Conservation (phyloP, 495 filamentous ascomycete species). For the Trichoderma parareesei region DNA sequence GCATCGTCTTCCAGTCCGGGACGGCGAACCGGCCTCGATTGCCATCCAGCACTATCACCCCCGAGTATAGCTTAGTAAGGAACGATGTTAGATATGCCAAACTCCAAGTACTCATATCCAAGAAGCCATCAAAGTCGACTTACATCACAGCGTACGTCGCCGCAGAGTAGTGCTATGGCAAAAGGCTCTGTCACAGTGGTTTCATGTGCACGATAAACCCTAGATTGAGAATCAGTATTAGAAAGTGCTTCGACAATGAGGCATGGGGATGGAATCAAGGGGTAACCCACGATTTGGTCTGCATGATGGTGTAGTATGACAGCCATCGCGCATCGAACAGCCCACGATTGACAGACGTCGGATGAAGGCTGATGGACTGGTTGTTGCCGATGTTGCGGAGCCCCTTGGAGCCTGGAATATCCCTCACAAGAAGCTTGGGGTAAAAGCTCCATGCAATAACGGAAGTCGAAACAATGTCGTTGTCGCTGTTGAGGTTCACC, state of each 20-base stretch:
- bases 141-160: conserved; percentile 75
- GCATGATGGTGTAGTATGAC: conserved; percentile 95
- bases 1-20: conserved; percentile 83
- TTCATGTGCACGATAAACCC: conserved; percentile 81
- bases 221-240: conserved; percentile 17
- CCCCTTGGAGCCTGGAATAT: conserved; percentile 59
- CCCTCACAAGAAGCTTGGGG: conserved; percentile 77
- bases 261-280: not conserved
- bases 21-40: conserved; percentile 82
- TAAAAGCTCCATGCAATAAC: conserved; percentile 92
- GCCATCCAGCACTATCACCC: conserved; percentile 75
- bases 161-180: conserved; percentile 74
- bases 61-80: conserved; percentile 61
- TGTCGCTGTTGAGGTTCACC: conserved; percentile 64
- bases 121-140: not conserved
- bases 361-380: conserved; percentile 75
- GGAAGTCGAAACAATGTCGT: conserved; percentile 66
- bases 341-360: conserved; percentile 76
- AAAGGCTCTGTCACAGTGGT: conserved; percentile 76
- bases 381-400: conserved; percentile 88
- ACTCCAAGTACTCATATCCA: not conserved
- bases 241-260: not conserved
- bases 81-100: not conserved
- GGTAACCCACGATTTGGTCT: conserved; percentile 58
- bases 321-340: conserved; percentile 64